Base-by-base conservation (phyloP, 2,329 filamentous ascomycete species). In the Cordyceps cicadae region DNA sequence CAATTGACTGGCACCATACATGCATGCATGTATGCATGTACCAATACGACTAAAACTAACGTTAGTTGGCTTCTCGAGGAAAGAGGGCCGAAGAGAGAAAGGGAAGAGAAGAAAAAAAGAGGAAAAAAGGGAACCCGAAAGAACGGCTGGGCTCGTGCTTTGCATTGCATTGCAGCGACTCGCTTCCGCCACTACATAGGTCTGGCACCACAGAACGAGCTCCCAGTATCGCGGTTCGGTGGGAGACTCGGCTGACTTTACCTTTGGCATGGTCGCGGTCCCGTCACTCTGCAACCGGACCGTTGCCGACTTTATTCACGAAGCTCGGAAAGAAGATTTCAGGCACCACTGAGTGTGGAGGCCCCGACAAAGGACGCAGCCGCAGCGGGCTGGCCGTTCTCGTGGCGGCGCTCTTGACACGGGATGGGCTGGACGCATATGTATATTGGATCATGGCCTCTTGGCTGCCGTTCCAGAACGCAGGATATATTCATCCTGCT, bases 91-190 rank as follows among this genome's bases (percentile, higher is more conserved):
- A 24, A 24, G 24, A 24, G 24, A 24, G 4, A 24, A 4, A 24
- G 24, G 24, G n/a, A 59, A 32, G 45, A n/a, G 43, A 43, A 48
- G 3, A 14, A 14, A 57, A 17, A n/a, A 29, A 29, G 6, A 29
- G 6, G 29, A 7, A 26, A 59, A 32, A 51, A n/a, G 50, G 24
- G 24, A 24, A 43, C 37, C 5, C 6, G 5, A 14, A 14, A 11
- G 11, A 24, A 12, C 24, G 24, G 39, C 32, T 34, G n/a, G 56
- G 56, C 43, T 56, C 26, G 54, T 59, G 46, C 34, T 59, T 34
- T 59, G 48, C 48, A 59, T 34, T 59, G 48, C 48, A 59, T 59
- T 52, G 56, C 56, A 52, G 56, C 34, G 21, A 50, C 43, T 48
- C 43, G 51, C 26, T n/a, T 48, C n/a, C 54, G 26, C 54, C 54